These are phyloP conservation scores for Sphaerulina vaccinii DNA, from an alignment of 2,329 filamentous ascomycete species.

Conservation along the genomic window DNA sequence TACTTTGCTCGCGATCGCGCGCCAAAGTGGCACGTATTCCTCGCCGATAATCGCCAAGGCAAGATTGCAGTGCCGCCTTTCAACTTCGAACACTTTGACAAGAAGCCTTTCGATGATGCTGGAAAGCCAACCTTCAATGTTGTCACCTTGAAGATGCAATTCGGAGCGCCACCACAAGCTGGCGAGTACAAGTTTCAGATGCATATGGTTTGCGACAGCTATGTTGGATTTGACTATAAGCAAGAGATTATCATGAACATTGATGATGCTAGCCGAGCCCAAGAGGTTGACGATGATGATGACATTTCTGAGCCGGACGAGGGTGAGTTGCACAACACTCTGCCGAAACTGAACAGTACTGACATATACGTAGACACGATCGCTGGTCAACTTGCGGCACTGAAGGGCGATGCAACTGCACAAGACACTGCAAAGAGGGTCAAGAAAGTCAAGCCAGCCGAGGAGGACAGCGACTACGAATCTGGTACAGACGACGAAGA, in stretches of 20 bases:
- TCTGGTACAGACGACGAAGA: constrained; percentile 41
- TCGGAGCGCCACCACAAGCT: constrained; percentile 87
- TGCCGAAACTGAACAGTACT: constrained; percentile 14
- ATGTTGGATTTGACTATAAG: constrained; percentile 90
- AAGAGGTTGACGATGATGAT: constrained; percentile 68
- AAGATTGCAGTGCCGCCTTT: constrained; percentile 97
- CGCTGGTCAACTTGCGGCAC: constrained; percentile 40
- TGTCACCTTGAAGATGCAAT: constrained; percentile 95
- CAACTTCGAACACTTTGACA: constrained; percentile 89
- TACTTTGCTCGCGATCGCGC: constrained; percentile 87
- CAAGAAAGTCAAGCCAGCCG: constrained; percentile 30
- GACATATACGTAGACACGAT: constrained; percentile 36
- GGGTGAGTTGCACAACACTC: constrained; percentile 60
- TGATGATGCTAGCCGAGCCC: constrained; percentile 83
- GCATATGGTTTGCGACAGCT: constrained; percentile 91
- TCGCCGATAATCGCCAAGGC: constrained; percentile 89
- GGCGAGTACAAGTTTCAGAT: constrained; percentile 94
- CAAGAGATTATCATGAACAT: constrained; percentile 86
- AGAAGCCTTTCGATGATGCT: constrained; percentile 75
- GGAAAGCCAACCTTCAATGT: constrained; percentile 87
- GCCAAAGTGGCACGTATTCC: constrained; percentile 90
- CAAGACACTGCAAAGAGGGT: constrained; percentile 25
- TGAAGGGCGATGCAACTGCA: constrained; percentile 36
- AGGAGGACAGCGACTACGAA: constrained; percentile 41
- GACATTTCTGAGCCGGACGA: constrained; percentile 98